phyloP scores from a whole-genome alignment of 306 rosid genomes.

The Clitoria ternatea region DNA sequence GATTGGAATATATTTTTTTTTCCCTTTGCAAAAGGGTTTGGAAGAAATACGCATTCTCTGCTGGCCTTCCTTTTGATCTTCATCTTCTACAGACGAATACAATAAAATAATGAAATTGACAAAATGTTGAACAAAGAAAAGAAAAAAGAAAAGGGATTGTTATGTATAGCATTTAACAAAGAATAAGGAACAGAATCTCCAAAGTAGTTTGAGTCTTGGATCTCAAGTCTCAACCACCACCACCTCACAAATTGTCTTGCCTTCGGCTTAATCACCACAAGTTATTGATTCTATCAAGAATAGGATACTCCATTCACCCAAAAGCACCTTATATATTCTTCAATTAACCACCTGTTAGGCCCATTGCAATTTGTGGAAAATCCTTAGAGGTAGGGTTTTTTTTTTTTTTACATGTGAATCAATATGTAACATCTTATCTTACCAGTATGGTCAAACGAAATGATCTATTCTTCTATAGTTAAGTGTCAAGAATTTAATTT shows the following conservation, averaged over 20 bases:
- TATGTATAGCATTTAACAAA: background rate
- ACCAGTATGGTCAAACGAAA: too few relatives aligned
- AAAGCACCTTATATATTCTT: conserved; percentile 26
- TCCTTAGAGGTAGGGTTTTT: background rate
- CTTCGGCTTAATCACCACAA: background rate
- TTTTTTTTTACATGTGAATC: background rate
- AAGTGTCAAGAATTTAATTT: too few relatives aligned
- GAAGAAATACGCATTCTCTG: background rate
- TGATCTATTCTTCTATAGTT: too few relatives aligned
- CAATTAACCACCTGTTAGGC: background rate
- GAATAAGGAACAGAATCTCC: background rate
- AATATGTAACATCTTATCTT: background rate
- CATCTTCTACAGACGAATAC: background rate
- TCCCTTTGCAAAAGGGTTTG: background rate
- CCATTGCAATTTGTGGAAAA: background rate
- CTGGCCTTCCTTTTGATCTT: background rate
- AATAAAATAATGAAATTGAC: background rate
- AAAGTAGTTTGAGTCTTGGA: background rate
- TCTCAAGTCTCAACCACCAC: conserved; percentile 7
- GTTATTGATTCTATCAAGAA: conserved; percentile 17
- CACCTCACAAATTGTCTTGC: background rate
- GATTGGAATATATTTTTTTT: background rate
- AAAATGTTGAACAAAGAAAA: too few relatives aligned
- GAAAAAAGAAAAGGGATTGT: background rate
- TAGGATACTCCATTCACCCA: conserved; percentile 30